These are phyloP conservation scores for Fraxinus platypoda DNA, from an alignment of 305 asterid species.

Conservation along the genomic window DNA sequence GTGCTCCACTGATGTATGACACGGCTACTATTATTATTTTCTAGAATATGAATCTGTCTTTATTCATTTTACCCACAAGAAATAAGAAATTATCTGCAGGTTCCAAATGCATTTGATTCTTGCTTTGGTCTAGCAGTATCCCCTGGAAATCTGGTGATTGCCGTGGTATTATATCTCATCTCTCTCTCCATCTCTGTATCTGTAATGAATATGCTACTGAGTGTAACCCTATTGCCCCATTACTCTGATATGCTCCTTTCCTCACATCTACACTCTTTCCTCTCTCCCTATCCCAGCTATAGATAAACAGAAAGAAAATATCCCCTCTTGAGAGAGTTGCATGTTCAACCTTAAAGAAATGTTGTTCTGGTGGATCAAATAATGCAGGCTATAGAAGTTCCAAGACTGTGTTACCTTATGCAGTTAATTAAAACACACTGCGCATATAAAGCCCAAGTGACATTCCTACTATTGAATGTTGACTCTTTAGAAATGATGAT, in stretches of 20 bases:
- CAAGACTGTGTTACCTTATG: not conserved
- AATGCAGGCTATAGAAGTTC: not conserved
- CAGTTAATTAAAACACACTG: not conserved
- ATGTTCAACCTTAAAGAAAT: not conserved
- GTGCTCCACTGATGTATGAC: constrained; percentile 64
- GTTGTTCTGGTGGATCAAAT: not conserved
- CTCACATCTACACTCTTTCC: not conserved
- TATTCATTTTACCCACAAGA: constrained; percentile 18
- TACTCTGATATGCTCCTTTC: not conserved
- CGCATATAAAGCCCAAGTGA: not conserved
- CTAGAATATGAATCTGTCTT: constrained; percentile 4
- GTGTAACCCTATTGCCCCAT: not conserved
- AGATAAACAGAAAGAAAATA: not conserved
- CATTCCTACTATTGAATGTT: not conserved
- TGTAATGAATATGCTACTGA: not conserved
- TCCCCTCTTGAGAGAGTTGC: not conserved
- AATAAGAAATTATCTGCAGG: constrained; percentile 41
- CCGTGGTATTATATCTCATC: constrained; percentile 58
- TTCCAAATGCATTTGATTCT: constrained; percentile 60
- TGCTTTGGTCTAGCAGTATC: constrained; percentile 91
- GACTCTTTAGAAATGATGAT: not conserved
- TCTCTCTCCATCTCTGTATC: not conserved
- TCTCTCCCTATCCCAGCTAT: not conserved
- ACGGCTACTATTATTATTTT: constrained; percentile 16
- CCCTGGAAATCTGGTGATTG: constrained; percentile 80